Evolutionary conservation across 2,329 filamentous ascomycete species (phyloP), one percentile per base, ranked within the genome.

Genomic region (Magnaporthales sp.): DNA sequence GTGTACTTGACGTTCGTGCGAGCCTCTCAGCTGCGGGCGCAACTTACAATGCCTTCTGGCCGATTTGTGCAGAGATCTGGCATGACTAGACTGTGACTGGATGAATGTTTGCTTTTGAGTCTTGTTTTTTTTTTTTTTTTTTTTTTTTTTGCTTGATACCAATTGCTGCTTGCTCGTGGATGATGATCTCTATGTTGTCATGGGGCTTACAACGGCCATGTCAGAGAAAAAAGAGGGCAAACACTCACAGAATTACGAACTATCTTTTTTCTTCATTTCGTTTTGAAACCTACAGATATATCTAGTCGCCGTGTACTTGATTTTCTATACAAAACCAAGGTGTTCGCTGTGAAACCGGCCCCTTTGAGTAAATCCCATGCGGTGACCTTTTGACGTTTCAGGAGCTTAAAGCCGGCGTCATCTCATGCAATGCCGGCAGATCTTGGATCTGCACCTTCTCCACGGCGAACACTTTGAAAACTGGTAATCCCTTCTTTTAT

Each of bases 21-120:
- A 22, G 6, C 8, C 27, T 26, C 2, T 27, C n/a, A 6, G 1
- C 10, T 10, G 1, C 15, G 11, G 24, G 26, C 5, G 46, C 27
- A 22, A 66, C 67, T 58, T 67, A 66, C 67, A 27, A 68, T 54
- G 22, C 63, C 67, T 54, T 68, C 67, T 31, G 67, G 64, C 58
- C 67, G 46, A 46, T 68, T 68, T 32, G 22, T 30, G 62, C 67
- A 68, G 24, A 68, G 67, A 26, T 64, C 27, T 7, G 30, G 31
- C 64, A 66, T 66, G n/a, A 27, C 38, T 4, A 6, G 2, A 32
- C 13, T 31, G 27, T 63, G 19, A 1, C 19, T 30, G 19, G 15
- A 30, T 31, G 7, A 11, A 19, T 26, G 29, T 10, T 30, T 15
- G 29, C 8, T 32, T 27, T 22, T 30, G n/a, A n/a, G 19, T 62